phyloP scores from a whole-genome alignment of 2,329 filamentous ascomycete genomes.

The Fusarium citri region DNA sequence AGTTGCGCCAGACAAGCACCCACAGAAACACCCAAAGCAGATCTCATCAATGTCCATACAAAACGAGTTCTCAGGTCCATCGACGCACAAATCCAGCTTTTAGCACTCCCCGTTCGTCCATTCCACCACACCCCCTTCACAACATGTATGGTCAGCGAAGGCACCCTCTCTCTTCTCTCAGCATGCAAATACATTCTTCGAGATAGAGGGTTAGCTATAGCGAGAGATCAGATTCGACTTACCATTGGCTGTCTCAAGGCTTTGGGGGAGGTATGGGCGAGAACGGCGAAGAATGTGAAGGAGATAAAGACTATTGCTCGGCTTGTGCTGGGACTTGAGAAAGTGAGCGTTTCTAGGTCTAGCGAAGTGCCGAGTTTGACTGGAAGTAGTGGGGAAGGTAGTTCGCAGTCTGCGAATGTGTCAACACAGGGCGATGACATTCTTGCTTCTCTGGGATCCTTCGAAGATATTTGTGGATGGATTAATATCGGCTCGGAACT shows the following conservation, averaged over 20 bases:
- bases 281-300: slow-evolving; percentile 31
- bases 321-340: slow-evolving; percentile 14
- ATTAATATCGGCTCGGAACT: not conserved
- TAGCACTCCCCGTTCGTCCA: slow-evolving; percentile 12
- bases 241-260: slow-evolving; percentile 32
- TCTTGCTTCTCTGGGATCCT: not conserved
- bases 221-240: slow-evolving; percentile 31
- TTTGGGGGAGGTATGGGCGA: slow-evolving; percentile 18
- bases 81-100: slow-evolving; percentile 30
- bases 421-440: not conserved
- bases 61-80: slow-evolving; percentile 24
- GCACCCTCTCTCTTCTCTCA: slow-evolving; percentile 25
- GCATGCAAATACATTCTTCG: slow-evolving; percentile 26
- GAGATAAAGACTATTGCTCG: slow-evolving; percentile 39
- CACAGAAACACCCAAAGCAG: not conserved
- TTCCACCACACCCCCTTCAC: slow-evolving; percentile 30
- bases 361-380: slow-evolving; percentile 7
- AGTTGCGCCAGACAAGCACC: slow-evolving; percentile 33
- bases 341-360: not conserved
- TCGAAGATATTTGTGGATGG: slow-evolving; percentile 28
- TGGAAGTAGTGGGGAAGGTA: not conserved
- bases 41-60: slow-evolving; percentile 36
- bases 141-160: slow-evolving; percentile 39
- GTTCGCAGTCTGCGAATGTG: not conserved
- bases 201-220: slow-evolving; percentile 12